Base-by-base conservation (phyloP, 495 filamentous ascomycete genomes). In the Aspergillus heteromorphus region DNA sequence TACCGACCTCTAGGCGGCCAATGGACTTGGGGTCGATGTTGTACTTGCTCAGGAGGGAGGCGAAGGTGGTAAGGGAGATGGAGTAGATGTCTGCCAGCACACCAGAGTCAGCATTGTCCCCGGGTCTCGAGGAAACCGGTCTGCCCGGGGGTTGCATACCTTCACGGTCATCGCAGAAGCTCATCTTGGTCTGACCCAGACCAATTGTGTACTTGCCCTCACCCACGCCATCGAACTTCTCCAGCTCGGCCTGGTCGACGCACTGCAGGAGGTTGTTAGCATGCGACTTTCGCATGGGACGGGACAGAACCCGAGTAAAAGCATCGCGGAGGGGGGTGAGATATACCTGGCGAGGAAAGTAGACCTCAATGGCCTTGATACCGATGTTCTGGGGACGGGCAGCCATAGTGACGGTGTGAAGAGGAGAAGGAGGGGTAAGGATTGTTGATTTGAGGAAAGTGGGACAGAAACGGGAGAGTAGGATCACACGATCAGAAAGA, bases 291-390 rank as follows among this genome's bases (percentile, higher is more conserved):
- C 10, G 25, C 45, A 25, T 36, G 11, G 50, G 36, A 25, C 6
- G 23, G 29, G 16, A 19, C 25, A n/a, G n/a, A n/a, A n/a, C n/a
- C n/a, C n/a, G n/a, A n/a, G n/a, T n/a, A n/a, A n/a, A n/a, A n/a
- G n/a, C n/a, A n/a, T n/a, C n/a, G n/a, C n/a, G n/a, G n/a, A n/a
- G n/a, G n/a, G n/a, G n/a, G n/a, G 7, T 17, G 18, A 21, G 45
- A 74, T 87, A 56, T 75, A 96, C 93, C 85, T 96, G 93, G 71
- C 82, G 89, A 51, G 93, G 93, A 71, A 95, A 95, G 76, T 98
- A 98, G 70, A 98, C 87, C 79, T 97, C 93, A 74, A 98, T 93
- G 90, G 89, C 93, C 82, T 97, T 98, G 74, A 98, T 96, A 83
- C 93, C 93, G 68, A 98, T 88, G 77, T 97, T 97, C 73, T 92